phyloP scores from a whole-genome alignment of 129 eudicot species.

The Centella asiatica region DNA sequence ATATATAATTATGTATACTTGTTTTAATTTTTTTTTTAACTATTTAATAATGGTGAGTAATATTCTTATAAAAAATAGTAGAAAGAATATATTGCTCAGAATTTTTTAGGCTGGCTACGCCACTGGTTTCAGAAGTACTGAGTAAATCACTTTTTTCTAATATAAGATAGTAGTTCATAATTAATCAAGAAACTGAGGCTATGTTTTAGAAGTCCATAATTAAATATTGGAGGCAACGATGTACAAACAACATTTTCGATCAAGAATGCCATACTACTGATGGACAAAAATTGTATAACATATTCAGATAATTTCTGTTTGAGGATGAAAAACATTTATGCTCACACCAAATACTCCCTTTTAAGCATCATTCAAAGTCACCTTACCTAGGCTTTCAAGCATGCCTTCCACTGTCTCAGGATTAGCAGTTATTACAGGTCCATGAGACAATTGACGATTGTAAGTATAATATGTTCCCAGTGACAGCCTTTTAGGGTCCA shows the following conservation, averaged over 20 bases:
- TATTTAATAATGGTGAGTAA: too few relatives aligned
- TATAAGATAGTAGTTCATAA: not conserved
- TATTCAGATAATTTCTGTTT: not conserved
- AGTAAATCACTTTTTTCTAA: not conserved
- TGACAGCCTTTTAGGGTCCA: constrained; percentile 81
- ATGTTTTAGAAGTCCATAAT: not conserved
- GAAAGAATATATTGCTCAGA: too few relatives aligned
- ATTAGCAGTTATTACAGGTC: constrained; percentile 48
- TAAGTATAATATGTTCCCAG: constrained; percentile 63
- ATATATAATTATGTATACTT: too few relatives aligned
- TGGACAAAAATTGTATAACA: not conserved
- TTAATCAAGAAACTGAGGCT: not conserved
- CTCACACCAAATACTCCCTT: not conserved
- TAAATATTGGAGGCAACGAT: not conserved
- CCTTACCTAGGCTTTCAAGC: constrained; percentile 78
- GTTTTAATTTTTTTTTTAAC: too few relatives aligned
- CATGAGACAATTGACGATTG: constrained; percentile 55
- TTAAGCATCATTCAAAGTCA: not conserved
- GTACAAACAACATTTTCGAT: too few relatives aligned
- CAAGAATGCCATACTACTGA: too few relatives aligned
- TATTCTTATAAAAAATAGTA: too few relatives aligned
- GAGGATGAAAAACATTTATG: not conserved
- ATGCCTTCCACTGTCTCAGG: constrained; percentile 91
- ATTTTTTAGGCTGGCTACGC: too few relatives aligned
- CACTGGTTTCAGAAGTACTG: not conserved